Base-by-base conservation (phyloP, 1,284 basidiomycete species). In the Singerocomus rubriflavus region DNA sequence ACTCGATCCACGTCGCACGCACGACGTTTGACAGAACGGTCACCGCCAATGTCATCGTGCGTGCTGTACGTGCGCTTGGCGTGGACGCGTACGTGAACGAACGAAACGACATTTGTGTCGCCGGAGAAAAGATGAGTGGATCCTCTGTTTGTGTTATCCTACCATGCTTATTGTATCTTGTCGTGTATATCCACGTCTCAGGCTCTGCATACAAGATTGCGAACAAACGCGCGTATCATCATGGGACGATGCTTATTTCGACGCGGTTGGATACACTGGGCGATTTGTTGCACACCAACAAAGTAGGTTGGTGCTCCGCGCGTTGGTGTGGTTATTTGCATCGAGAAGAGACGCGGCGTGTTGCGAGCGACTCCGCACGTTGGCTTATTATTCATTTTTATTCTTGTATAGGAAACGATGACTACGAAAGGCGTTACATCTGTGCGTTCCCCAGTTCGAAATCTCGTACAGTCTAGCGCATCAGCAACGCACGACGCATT, bases 151-250 rank as follows among this genome's bases (percentile, higher is more conserved):
- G 21, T 36, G n/a, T 29, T 32, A 27, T 40, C 13, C 31, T n/a
- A n/a, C n/a, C 46, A 10, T 53, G 39, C 51, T 47, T 27, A 53
- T 34, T 29, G 13, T 17, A 36, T 16, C 25, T 39, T 16, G 21
- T 27, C 34, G 30, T 26, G 41, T 8, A 38, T 59, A 53, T 51
- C 56, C 65, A 99, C 88, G 85, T 99, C 48, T 98, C 96, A 42
- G 97, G 97, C 32, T 98, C 93, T 13, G 97, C 97, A 7, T 99
- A 98, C 75, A 98, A 98, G 73, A 90, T 99, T 52, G 89, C 91
- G 35, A 90, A 85, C 58, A 83, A 85, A 53, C 77, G 97, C 14
- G 93, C 95, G 1, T 99, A 98, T 71, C 96, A 99, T 64, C 97
- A 99, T 65, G 97, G 97, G 0, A 99, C 96, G n/a, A 98, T 99